Conservation (phyloP, 768 basidiomycete genomes). For the Suillus paluster region DNA sequence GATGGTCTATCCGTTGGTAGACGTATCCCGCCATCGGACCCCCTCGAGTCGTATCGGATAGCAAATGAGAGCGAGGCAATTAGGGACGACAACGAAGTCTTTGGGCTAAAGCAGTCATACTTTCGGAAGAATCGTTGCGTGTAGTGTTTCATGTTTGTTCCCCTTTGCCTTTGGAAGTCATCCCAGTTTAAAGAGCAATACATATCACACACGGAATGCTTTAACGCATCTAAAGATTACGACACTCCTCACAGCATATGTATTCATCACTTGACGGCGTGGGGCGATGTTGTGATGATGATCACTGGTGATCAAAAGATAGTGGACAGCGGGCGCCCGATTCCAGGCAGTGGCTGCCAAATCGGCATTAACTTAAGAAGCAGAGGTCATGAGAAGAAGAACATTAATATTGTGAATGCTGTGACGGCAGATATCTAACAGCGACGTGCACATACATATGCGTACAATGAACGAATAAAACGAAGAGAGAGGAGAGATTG, state of each 20-base stretch:
- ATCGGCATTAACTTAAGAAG: background rate
- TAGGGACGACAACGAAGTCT: background rate
- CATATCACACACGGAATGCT: background rate
- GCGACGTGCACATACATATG: background rate
- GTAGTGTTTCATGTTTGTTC: background rate
- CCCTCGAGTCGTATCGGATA: background rate
- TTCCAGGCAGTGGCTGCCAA: background rate
- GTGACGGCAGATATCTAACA: background rate
- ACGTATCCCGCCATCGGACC: background rate
- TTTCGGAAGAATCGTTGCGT: background rate
- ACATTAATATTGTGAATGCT: constrained; percentile 2
- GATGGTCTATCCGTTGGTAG: background rate
- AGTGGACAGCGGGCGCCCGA: background rate
- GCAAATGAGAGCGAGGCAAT: background rate
- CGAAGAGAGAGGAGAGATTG: background rate
- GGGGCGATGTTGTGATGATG: background rate
- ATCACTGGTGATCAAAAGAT: background rate
- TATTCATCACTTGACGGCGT: background rate
- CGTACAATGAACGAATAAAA: background rate
- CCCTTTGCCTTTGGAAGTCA: background rate
- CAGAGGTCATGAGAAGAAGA: constrained; percentile 1
- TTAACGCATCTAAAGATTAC: background rate
- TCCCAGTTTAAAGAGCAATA: background rate
- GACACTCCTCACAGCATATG: background rate
- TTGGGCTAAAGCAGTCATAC: background rate